Evolutionary conservation across 768 basidiomycete genomes (phyloP), one percentile per base, ranked within the genome.

Genomic region (Termitomyces sp.): DNA sequence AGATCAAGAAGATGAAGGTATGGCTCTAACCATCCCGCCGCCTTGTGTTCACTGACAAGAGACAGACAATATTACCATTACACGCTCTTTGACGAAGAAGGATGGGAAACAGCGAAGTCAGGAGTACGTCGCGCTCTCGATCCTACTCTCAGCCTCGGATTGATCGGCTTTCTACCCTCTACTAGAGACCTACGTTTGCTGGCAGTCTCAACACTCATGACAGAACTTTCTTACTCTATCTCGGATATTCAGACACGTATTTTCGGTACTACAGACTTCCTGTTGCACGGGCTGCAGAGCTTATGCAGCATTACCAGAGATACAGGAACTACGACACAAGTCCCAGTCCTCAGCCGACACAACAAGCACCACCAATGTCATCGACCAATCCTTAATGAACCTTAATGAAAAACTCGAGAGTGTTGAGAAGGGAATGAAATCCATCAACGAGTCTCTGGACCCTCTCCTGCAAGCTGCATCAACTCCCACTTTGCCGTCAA

Each of bases 241-340:
- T 93, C 91, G 18, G 92, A 94, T 73, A 91, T 94, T 36, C 91
- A 94, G 74, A 92, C 92, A 54, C 89, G 92, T 68, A 93, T 94
- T 72, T 94, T 94, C 68, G 92, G 92, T 92, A 71, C 62, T 60
- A 48, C 15, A 36, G 28, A 58, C 36, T 46, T 58, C 45, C 42
- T 24, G 48, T 61, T 39, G 13, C 42, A 54, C 39, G 36, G 42
- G 38, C 56, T 57, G 2, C 32, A n/a, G 24, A 53, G 32, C 63
- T 62, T 35, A 64, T 61, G 45, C 57, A 42, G 33, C 45, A 18
- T 55, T 36, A 52, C 32, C 68, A 95, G 94, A 95, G 76, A 94
- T 96, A 55, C 92, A 96, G 74, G 94, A 96, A 73, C 82, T 96
- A 48, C 89, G 94, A 46, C 94, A 96, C 76, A 92, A 90, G 68